Evolutionary conservation across 2,329 filamentous ascomycete species (phyloP), one percentile per base, ranked within the genome.

Genomic region (Nannizziopsis barbatae): DNA sequence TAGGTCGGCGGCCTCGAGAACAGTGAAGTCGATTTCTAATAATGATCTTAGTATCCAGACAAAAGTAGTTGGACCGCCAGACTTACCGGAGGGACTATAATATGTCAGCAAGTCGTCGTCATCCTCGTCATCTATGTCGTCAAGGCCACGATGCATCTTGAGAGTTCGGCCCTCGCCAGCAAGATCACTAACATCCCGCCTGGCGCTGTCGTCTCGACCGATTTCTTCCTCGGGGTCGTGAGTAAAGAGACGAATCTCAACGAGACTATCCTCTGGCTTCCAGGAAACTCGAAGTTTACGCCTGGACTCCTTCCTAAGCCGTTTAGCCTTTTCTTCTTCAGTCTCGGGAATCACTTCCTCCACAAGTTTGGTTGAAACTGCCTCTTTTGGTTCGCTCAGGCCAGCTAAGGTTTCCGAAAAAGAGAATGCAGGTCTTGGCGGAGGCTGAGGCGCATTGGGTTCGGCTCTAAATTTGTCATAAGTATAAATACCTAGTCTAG

Each of bases 201-300:
- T 71, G 56, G 76, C 71, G 55, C 74, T 78, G 50, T 76, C 74
- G 38, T 75, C 73, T 41, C 77, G 76, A 12, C 73, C 74, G 49
- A 76, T 62, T 54, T 82, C 78, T 59, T 82, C 79, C 8, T 80
- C 76, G 0, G 77, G 77, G 54, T 81, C 76, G 59, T 80, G 78
- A 20, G 72, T 75, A 59, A 82, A 82, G 43, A 76, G 70, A 40
- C 74, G 71, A 47, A 80, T 69, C 55, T 77, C 68, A 2, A 75
- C 75, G 10, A 83, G 67, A 22, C 70, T 66, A 14, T 73, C 69
- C 52, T 79, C 77, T 0, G 74, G 70, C 52, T 77, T 80, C 71
- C 78, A 83, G 6, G 67, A 71, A 4, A 83, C 79, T 15, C 77
- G 75, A 30, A 82, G 61, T 54, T 76, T 78, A 35, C 77, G 72